Base-by-base conservation (phyloP, 768 basidiomycete species). In the Plicaturopsis crispa region DNA sequence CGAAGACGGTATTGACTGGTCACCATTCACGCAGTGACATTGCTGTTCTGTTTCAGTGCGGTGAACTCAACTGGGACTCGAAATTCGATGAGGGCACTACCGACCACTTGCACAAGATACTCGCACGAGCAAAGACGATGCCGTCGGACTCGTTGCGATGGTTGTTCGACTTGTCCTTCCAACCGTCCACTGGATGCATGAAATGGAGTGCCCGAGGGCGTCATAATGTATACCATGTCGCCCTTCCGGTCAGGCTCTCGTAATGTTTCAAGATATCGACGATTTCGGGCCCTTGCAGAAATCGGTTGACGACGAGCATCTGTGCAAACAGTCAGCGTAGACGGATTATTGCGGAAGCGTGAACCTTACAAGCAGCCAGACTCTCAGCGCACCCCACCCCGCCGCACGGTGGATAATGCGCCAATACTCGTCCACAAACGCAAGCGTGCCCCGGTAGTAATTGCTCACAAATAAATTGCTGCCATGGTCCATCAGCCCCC, bases 371-470 rank as follows among this genome's bases (percentile, higher is more conserved):
- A 82, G 44, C 1, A 84, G 55, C 66, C 72, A 84, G 30, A 69
- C 67, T 30, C 81, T 62, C 45, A 86, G 49, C 0, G 80, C 79
- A 24, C 67, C 60, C 68, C 78, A 72, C 2, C 84, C 84, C 24
- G 83, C 83, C 8, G 81, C 83, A 24, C 61, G 61, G 44, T 80
- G 75, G 19, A 87, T 85, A 60, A 79, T 70, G 38, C 53, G 57
- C 75, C 79, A 81, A 48, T 82, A 78, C 22, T 72, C 63, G 36
- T 69, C 63, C 1, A 86, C 50, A 47, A 87, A 87, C 0, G 50
- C 47, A 12, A 66, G 62, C 3, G 67, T 65, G 1, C 81, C 82
- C 20, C 67, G 56, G 35, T 59, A 59, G 46, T 78, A 81, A 38
- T 75, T 59, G 11, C 63, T 61, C 6, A 84, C 64, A 48, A 86